A percentile compares a stretch with the other conserved stretches of the same genome.
These are phyloP conservation scores for Hordeum pubiflorum DNA, from an alignment of 202 grass and related monocot genomes.

Conservation along the genomic window DNA sequence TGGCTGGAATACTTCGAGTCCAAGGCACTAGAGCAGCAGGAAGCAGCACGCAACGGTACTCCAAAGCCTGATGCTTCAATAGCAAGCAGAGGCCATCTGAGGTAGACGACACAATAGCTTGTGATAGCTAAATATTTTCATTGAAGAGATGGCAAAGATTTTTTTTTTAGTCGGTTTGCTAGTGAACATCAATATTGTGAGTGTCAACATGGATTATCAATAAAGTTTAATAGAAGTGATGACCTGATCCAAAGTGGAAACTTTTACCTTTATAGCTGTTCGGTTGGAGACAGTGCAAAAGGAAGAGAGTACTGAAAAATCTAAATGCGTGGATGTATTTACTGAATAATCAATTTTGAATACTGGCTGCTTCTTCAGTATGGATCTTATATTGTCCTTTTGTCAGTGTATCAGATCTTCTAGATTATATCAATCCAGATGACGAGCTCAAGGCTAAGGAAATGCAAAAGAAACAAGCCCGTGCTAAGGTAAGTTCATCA, in stretches of 20 bases:
- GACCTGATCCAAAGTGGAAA: conserved; percentile 18
- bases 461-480: conserved; percentile 92
- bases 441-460: conserved; percentile 84
- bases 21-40: conserved; percentile 94
- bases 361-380: conserved; percentile 14
- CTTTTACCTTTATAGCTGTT: neutral
- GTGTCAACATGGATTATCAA: neutral
- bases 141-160: conserved; percentile 13
- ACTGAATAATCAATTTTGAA: conserved; percentile 6
- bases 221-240: conserved; percentile 19
- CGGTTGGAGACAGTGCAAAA: neutral
- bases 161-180: neutral
- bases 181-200: conserved; percentile 8
- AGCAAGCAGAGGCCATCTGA: conserved; percentile 96
- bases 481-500: conserved; percentile 65
- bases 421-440: conserved; percentile 98
- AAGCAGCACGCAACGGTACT: conserved; percentile 97
- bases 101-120: conserved; percentile 46
- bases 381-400: conserved; percentile 30
- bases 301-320: neutral
- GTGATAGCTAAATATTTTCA: conserved; percentile 23
- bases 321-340: neutral
- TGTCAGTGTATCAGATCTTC: conserved; percentile 91
- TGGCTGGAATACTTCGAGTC: conserved; percentile 99
- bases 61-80: conserved; percentile 99